Evolutionary conservation across 495 filamentous ascomycete species (phyloP).

Genomic region (Penicillium simplicissimum): DNA sequence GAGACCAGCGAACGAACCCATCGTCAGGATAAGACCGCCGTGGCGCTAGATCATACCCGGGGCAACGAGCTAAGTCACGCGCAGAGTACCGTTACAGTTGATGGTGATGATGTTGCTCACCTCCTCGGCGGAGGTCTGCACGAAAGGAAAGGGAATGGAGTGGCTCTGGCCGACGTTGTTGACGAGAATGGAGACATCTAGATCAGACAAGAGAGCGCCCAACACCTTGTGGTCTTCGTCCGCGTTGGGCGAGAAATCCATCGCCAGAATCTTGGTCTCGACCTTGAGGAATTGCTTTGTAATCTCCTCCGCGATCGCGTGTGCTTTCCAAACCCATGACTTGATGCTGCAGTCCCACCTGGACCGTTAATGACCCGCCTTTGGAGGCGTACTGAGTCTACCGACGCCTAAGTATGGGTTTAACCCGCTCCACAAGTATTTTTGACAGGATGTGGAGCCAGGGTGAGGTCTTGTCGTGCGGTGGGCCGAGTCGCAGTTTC

Average conservation of each 20-base stretch:
- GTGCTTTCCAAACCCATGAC: too few species aligned
- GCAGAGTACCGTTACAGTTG: constrained; percentile 88
- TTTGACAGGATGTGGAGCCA: too few species aligned
- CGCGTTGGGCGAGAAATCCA: constrained; percentile 84
- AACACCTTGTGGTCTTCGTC: constrained; percentile 76
- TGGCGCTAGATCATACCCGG: constrained; percentile 81
- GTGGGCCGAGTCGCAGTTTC: too few species aligned
- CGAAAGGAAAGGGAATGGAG: constrained; percentile 86
- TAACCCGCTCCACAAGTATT: too few species aligned
- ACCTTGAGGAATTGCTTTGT: constrained; percentile 60
- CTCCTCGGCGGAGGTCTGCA: constrained; percentile 73
- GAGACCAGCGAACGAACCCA: constrained; percentile 93
- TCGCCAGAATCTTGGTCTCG: constrained; percentile 73
- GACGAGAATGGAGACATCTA: constrained; percentile 85
- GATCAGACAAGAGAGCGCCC: constrained; percentile 59
- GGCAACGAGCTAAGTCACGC: constrained; percentile 79
- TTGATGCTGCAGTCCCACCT: too few species aligned
- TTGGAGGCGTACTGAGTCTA: too few species aligned
- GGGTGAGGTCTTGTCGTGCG: too few species aligned
- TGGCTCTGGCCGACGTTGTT: constrained; percentile 98
- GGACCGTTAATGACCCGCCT: too few species aligned
- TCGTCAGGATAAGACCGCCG: constrained; percentile 88
- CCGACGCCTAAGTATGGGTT: too few species aligned
- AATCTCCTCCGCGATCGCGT: constrained; percentile 77
- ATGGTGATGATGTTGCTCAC: constrained; percentile 87